Conservation (phyloP, 78 protist species). For the Emiliania huxleyi region DNA sequence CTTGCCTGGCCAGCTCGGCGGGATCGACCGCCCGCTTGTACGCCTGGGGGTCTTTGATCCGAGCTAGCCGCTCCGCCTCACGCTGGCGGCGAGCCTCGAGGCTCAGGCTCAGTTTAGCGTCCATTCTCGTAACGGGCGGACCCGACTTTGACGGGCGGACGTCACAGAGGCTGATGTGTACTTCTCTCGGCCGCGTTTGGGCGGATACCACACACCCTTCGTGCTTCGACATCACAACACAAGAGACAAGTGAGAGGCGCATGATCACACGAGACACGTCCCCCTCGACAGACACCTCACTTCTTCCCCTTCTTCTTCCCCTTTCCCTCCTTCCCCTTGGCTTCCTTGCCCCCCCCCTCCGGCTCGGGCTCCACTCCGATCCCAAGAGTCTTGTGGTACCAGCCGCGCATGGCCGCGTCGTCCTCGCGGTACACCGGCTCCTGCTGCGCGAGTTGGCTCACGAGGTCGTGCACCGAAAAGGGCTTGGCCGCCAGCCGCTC, state of each 20-base stretch:
- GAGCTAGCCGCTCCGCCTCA: not conserved
- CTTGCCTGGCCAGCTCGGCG: not conserved
- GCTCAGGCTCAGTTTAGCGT: too few species aligned
- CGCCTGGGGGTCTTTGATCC: not conserved
- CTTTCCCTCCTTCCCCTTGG: not conserved
- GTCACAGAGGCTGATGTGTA: too few species aligned
- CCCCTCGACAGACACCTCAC: too few species aligned
- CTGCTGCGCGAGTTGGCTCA: conserved; percentile 3
- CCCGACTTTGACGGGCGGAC: too few species aligned
- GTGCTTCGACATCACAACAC: too few species aligned
- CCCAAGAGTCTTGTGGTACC: not conserved
- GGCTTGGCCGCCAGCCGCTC: not conserved
- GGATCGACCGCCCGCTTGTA: not conserved
- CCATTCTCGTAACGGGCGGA: too few species aligned
- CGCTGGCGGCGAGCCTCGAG: not conserved
- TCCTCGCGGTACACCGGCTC: not conserved
- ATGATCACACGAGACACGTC: too few species aligned
- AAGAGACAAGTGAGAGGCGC: too few species aligned
- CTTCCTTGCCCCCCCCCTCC: not conserved
- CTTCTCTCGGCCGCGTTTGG: too few species aligned
- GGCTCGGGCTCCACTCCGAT: not conserved
- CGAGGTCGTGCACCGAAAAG: not conserved
- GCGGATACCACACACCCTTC: too few species aligned
- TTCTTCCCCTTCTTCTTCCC: not conserved
- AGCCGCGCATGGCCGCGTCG: not conserved